Evolutionary conservation across 208 protist genomes (phyloP).

Genomic region (Trypanosoma congolense): DNA sequence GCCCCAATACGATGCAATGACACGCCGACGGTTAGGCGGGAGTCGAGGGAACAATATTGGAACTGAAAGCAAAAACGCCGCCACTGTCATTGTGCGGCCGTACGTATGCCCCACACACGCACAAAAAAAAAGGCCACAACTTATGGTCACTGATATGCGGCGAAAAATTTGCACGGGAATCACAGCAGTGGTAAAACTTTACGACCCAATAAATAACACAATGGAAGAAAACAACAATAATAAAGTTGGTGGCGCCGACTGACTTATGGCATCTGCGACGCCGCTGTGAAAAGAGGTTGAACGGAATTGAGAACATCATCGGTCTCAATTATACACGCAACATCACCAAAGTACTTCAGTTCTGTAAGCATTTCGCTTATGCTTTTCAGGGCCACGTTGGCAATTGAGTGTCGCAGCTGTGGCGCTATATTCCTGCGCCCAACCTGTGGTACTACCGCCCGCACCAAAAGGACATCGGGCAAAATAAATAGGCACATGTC

Average conservation of each 20-base stretch:
- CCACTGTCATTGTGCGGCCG: too few relatives aligned
- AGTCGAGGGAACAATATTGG: too few relatives aligned
- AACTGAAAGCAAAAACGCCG: too few relatives aligned
- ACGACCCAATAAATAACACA: too few relatives aligned
- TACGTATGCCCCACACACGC: too few relatives aligned
- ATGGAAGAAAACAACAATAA: too few relatives aligned
- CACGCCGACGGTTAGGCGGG: too few relatives aligned
- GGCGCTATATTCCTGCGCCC: neutral
- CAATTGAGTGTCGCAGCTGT: neutral
- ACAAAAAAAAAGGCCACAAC: too few relatives aligned
- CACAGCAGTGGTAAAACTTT: too few relatives aligned
- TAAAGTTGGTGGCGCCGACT: neutral
- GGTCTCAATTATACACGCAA: neutral
- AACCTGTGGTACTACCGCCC: constrained; percentile 1
- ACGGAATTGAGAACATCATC: neutral
- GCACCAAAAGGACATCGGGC: constrained; percentile 2
- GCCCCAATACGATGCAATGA: too few relatives aligned
- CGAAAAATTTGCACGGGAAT: too few relatives aligned
- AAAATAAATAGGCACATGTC: constrained; percentile 12
- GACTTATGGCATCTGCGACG: neutral
- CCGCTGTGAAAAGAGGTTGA: neutral
- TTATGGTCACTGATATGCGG: too few relatives aligned
- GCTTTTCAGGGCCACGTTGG: neutral
- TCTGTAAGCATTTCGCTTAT: neutral
- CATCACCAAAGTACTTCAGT: neutral